A percentile compares a stretch with the other conserved stretches of the same genome.
phyloP scores from a whole-genome alignment of 75 land plant species.

The Chamaecyparis obtusa region DNA sequence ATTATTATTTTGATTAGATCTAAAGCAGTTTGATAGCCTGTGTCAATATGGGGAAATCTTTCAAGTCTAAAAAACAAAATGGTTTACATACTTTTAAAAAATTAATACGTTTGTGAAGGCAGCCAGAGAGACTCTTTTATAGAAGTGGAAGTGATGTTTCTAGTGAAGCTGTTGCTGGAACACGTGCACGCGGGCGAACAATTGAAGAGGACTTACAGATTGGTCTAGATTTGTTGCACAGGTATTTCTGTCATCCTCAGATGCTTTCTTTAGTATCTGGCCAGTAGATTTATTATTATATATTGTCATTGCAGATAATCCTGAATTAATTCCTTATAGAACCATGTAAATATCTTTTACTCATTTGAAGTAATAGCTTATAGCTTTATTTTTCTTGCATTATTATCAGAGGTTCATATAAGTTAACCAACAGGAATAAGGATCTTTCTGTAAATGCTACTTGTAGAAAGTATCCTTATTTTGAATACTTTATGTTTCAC shows the following conservation, averaged over 20 bases:
- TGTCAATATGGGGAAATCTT: background rate
- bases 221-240: constrained; percentile 71
- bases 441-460: background rate
- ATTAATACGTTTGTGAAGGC: constrained; percentile 22
- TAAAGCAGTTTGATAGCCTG: background rate
- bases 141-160: constrained; percentile 50
- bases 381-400: background rate
- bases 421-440: background rate
- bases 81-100: background rate
- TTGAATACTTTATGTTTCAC: background rate
- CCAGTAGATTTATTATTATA: background rate
- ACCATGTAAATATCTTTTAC: background rate
- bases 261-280: background rate
- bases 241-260: constrained; percentile 36
- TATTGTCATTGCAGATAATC: background rate
- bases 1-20: background rate
- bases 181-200: constrained; percentile 74
- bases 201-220: constrained; percentile 50
- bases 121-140: constrained; percentile 95
- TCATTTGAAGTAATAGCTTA: background rate
- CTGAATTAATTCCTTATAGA: background rate
- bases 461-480: background rate
- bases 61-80: background rate
- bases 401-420: background rate
- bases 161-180: constrained; percentile 96